Percentiles rank a stretch among this genome's conserved stretches.
Evolutionary conservation across 345 rosid genomes (phyloP).

Genomic region (Leavenworthia alabamica): DNA sequence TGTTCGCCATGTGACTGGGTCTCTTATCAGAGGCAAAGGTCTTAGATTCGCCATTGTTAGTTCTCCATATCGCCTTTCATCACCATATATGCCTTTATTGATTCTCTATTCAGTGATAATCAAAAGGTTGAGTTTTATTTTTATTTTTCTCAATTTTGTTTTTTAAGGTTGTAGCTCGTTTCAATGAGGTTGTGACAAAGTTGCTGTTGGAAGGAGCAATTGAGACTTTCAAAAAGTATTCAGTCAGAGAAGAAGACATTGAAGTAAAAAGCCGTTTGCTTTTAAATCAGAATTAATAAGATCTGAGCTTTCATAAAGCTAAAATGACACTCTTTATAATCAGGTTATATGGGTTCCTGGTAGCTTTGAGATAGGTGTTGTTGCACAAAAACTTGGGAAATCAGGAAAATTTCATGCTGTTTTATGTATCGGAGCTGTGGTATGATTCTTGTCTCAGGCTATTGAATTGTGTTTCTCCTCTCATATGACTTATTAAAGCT

Average conservation of each 20-base stretch:
- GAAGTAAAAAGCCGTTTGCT: constrained; percentile 41
- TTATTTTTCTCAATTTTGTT: background rate
- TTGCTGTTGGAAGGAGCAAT: constrained; percentile 80
- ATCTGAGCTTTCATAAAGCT: constrained; percentile 6
- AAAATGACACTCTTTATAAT: background rate
- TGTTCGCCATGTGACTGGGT: constrained; percentile 65
- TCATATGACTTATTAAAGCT: background rate
- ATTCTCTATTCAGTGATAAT: too few relatives aligned
- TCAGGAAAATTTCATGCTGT: constrained; percentile 65
- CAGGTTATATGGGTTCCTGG: constrained; percentile 99
- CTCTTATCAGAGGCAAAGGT: constrained; percentile 48
- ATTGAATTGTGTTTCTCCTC: background rate
- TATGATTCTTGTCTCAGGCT: constrained; percentile 30
- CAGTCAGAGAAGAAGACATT: constrained; percentile 74
- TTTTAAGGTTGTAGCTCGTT: constrained; percentile 83
- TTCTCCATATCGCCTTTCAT: background rate
- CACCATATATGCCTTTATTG: too few relatives aligned
- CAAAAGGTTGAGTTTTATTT: background rate
- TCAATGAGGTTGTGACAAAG: constrained; percentile 86
- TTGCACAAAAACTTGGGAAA: constrained; percentile 71
- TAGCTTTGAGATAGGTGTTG: constrained; percentile 72
- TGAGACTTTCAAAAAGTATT: constrained; percentile 72
- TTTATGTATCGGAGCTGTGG: constrained; percentile 97
- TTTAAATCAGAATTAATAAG: background rate
- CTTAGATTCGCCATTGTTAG: constrained; percentile 86